Evolutionary conservation across 257 asterid genomes (phyloP).

Genomic region (Solanum pinnatisectum): DNA sequence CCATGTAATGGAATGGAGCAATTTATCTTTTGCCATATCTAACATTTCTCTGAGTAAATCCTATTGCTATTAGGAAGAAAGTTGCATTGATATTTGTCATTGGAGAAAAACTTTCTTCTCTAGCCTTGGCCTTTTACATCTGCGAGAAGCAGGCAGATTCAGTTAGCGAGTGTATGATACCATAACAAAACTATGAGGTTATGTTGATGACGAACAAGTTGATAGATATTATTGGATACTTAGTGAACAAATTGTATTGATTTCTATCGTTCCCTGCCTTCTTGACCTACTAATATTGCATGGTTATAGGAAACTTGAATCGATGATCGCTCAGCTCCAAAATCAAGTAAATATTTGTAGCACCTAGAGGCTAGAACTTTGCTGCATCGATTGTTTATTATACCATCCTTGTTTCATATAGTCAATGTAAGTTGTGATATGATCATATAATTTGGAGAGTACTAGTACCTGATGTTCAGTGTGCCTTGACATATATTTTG

Average conservation of each 20-base stretch:
- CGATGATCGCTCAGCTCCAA: background rate
- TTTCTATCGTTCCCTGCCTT: background rate
- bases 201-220: background rate
- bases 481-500: background rate
- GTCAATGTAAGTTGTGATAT: background rate
- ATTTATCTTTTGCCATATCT: background rate
- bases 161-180: background rate
- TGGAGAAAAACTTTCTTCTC: background rate
- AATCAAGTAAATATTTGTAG: background rate
- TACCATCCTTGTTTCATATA: background rate
- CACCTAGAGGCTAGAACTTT: background rate
- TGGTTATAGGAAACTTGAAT: background rate
- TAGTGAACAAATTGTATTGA: background rate
- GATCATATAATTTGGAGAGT: background rate
- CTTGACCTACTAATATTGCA: background rate
- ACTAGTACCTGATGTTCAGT: background rate
- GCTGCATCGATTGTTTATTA: background rate
- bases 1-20: background rate
- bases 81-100: background rate
- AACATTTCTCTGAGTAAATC: background rate
- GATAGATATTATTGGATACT: background rate
- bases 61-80: background rate
- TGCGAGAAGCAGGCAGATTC: background rate
- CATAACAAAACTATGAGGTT: background rate
- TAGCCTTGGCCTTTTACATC: background rate